These are phyloP conservation scores for Escovopsis sp. DNA, from an alignment of 2,329 filamentous ascomycete genomes.

Conservation along the genomic window DNA sequence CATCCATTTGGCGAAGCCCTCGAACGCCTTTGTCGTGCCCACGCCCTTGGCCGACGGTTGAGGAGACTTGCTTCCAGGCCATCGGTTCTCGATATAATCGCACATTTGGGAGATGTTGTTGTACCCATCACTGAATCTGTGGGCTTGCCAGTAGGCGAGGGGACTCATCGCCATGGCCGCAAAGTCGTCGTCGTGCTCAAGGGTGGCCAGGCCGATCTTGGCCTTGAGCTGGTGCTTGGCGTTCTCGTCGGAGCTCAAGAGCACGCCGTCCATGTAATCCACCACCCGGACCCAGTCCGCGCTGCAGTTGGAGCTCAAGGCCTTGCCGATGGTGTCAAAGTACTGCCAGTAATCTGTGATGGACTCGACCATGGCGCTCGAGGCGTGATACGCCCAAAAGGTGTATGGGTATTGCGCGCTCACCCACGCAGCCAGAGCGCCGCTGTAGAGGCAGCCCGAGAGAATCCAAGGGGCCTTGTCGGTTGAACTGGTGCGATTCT, in stretches of 20 bases:
- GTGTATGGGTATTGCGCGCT: constrained; percentile 57
- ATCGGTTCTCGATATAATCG: constrained; percentile 14
- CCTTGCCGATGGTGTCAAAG: constrained; percentile 28
- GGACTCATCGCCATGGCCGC: constrained; percentile 18
- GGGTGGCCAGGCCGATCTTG: constrained; percentile 25
- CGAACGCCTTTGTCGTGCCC: constrained; percentile 35
- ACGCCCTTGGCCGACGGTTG: constrained; percentile 24
- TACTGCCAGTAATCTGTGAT: constrained; percentile 57
- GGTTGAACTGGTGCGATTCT: constrained; percentile 46
- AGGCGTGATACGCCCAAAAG: constrained; percentile 62
- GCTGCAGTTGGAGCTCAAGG: constrained; percentile 43
- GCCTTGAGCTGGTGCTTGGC: constrained; percentile 26
- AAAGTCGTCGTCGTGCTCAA: constrained; percentile 33
- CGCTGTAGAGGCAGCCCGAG: constrained; percentile 69
- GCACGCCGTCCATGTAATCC: constrained; percentile 30
- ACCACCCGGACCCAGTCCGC: constrained; percentile 39
- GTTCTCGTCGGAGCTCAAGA: constrained; percentile 19
- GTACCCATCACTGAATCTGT: constrained; percentile 19
- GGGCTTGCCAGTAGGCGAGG: constrained; percentile 20
- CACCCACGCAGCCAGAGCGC: constrained; percentile 58
- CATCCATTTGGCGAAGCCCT: constrained; percentile 39
- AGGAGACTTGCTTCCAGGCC: constrained; percentile 7
- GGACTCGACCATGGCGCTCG: constrained; percentile 60
- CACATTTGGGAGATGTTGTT: constrained; percentile 21
- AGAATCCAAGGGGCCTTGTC: constrained; percentile 53